These are phyloP conservation scores for Penicillium dipodomyicola DNA, from an alignment of 495 filamentous ascomycete species.

Conservation along the genomic window DNA sequence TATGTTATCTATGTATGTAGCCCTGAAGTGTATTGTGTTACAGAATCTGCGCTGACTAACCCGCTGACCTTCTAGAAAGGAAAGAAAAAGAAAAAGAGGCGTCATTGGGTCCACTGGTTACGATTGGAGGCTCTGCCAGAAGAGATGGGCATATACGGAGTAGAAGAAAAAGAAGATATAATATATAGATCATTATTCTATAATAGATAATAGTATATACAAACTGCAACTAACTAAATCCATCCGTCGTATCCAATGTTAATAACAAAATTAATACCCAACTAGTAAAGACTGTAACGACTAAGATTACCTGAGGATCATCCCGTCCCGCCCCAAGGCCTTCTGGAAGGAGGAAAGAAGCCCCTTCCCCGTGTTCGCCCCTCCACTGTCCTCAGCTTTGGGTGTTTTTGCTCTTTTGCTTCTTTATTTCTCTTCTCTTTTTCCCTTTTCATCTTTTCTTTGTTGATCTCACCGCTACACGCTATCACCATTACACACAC, in stretches of 20 bases:
- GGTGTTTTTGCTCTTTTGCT: slow-evolving; percentile 8
- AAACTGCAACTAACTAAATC: too few relatives aligned
- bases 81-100: slow-evolving; percentile 24
- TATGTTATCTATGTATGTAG: too few relatives aligned
- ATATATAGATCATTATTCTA: neutral
- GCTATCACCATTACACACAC: neutral
- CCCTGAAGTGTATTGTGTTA: slow-evolving; percentile 1
- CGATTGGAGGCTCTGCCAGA: slow-evolving; percentile 26
- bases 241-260: too few relatives aligned
- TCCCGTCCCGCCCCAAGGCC: slow-evolving; percentile 25
- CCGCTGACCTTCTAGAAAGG: slow-evolving; percentile 32
- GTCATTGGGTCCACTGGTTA: slow-evolving; percentile 23
- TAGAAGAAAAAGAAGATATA: neutral
- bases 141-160: neutral
- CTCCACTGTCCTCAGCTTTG: slow-evolving; percentile 5
- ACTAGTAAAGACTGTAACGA: neutral
- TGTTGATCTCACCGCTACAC: slow-evolving; percentile 13
- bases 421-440: slow-evolving; percentile 10
- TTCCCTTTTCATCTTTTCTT: slow-evolving; percentile 6
- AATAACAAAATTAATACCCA: too few relatives aligned
- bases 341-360: slow-evolving; percentile 29
- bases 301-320: slow-evolving; percentile 18
- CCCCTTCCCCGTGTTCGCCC: slow-evolving; percentile 26
- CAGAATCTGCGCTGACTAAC: slow-evolving; percentile 22
- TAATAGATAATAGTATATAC: too few relatives aligned